A percentile compares a stretch with the other conserved stretches of the same genome.
Conservation (phyloP, 2,329 filamentous ascomycete species). For the Coniochaeta sp. region DNA sequence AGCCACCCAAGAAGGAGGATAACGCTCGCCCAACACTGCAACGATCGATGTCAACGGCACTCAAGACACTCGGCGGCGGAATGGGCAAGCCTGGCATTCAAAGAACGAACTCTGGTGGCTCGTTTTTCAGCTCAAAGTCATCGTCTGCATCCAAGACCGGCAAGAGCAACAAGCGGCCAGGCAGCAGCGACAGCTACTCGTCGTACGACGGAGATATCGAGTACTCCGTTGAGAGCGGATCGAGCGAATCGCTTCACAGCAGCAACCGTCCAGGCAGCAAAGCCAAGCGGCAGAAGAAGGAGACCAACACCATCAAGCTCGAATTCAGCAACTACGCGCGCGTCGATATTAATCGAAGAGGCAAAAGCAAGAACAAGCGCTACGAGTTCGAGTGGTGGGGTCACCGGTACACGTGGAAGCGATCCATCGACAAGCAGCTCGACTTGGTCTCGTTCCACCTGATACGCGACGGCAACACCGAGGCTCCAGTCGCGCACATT, state of each 20-base stretch:
- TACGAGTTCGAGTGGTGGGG: slow-evolving; percentile 97
- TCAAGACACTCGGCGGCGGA: slow-evolving; percentile 34
- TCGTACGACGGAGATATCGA: slow-evolving; percentile 25
- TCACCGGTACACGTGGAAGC: slow-evolving; percentile 75
- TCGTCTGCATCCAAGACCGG: slow-evolving; percentile 3
- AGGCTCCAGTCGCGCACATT: slow-evolving; percentile 70
- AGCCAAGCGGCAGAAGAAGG: slow-evolving; percentile 24
- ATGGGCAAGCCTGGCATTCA: slow-evolving; percentile 18
- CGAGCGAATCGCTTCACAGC: slow-evolving; percentile 20
- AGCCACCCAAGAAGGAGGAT: slow-evolving; percentile 25
- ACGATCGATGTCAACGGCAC: slow-evolving; percentile 40
- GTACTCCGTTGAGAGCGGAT: slow-evolving; percentile 15
- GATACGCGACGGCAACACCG: slow-evolving; percentile 54
- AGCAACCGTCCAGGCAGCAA: slow-evolving; percentile 6
- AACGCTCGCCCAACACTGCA: slow-evolving; percentile 31
- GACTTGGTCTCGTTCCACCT: slow-evolving; percentile 73
- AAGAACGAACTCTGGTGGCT: slow-evolving; percentile 26
- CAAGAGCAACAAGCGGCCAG: slow-evolving; percentile 2
- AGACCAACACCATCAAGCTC: slow-evolving; percentile 74
- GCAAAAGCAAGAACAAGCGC: slow-evolving; percentile 58
- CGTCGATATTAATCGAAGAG: slow-evolving; percentile 69
- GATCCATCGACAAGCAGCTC: slow-evolving; percentile 61
- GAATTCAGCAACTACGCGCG: slow-evolving; percentile 98
- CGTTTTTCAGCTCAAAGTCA: slow-evolving; percentile 15
- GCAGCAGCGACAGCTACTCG: slow-evolving; percentile 21